Evolutionary conservation across 2,329 filamentous ascomycete species (phyloP), one percentile per base, ranked within the genome.

Genomic region (Ophiostoma populinum): DNA sequence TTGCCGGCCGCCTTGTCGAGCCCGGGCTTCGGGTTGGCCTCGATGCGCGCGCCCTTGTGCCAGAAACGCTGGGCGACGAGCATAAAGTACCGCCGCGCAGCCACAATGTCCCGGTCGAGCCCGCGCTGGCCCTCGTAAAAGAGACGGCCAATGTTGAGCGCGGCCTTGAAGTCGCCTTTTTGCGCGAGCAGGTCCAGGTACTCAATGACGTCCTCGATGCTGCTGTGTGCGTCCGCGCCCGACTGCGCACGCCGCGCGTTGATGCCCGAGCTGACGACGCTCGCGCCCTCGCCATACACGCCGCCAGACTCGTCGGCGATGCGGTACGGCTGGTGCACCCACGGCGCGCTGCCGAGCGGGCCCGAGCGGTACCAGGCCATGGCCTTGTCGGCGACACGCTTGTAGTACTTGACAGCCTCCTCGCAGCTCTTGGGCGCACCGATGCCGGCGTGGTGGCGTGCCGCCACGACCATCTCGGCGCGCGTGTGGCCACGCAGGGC

Each of bases 211-310:
- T 98, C 87, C 47, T 92, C 85, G 39, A 94, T 71, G 12, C 82
- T 80, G 1, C 85, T 83, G 47, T 92, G 79, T 1, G 79, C 72
- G 49, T 90, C 80, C 3, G 82, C 81, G 43, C 79, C 76, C 2
- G 75, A 67, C 37, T 74, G 73, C 15, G 75, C 71, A 42, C 75
- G 75, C 47, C 77, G 69, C 4, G 85, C 83, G 50, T 92, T 86
- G 38, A 70, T 66, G 5, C 90, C 90, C 0, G 90, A 79, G 50
- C 85, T 94, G 17, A 78, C 77, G 25, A 78, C 81, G 51, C 87
- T 95, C 10, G 90, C 90, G 4, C 90, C 92, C 55, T 93, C 83
- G 31, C 90, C 92, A 51, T 94, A 98, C 6, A 93, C 79, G 28
- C 90, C 90, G 7, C 90, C 92, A 20, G 77, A 63, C 32, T 94